Percentiles rank a stretch among this genome's conserved stretches.
phyloP scores from a whole-genome alignment of 352 stramenopile species.

The Globisporangium canariense region DNA sequence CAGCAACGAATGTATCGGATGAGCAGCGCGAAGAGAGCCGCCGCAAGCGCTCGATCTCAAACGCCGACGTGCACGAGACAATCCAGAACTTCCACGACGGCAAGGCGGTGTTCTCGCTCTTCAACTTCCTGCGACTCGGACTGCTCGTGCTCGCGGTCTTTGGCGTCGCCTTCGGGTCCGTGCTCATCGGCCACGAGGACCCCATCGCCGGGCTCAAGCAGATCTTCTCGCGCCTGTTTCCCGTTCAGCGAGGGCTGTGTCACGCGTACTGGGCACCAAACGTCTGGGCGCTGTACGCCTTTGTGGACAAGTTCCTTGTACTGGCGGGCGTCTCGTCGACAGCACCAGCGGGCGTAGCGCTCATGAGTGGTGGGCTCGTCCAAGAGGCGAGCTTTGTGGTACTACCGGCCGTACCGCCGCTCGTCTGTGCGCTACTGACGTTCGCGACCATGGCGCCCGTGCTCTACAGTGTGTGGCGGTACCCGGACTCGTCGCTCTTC shows the following conservation, averaged over 20 bases:
- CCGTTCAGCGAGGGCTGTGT: constrained; percentile 94
- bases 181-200: constrained; percentile 51
- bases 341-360: constrained; percentile 32
- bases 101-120: constrained; percentile 50
- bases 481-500: constrained; percentile 76
- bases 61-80: constrained; percentile 63
- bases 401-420: constrained; percentile 60
- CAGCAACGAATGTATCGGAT: constrained; percentile 19
- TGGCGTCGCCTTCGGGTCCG: constrained; percentile 71
- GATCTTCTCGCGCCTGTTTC: constrained; percentile 94
- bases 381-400: constrained; percentile 78
- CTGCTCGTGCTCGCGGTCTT: constrained; percentile 85
- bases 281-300: constrained; percentile 95
- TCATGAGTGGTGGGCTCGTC: constrained; percentile 85
- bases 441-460: constrained; percentile 78
- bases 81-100: constrained; percentile 62
- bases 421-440: constrained; percentile 73
- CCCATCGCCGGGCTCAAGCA: constrained; percentile 67
- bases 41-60: constrained; percentile 68
- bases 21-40: constrained; percentile 10
- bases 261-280: constrained; percentile 99
- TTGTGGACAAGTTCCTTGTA: constrained; percentile 84
- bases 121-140: constrained; percentile 80
- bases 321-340: constrained; percentile 34
- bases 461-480: constrained; percentile 69